These are phyloP conservation scores for Metschnikowia santaceciliae DNA, from an alignment of 805 yeast species.

Conservation along the genomic window DNA sequence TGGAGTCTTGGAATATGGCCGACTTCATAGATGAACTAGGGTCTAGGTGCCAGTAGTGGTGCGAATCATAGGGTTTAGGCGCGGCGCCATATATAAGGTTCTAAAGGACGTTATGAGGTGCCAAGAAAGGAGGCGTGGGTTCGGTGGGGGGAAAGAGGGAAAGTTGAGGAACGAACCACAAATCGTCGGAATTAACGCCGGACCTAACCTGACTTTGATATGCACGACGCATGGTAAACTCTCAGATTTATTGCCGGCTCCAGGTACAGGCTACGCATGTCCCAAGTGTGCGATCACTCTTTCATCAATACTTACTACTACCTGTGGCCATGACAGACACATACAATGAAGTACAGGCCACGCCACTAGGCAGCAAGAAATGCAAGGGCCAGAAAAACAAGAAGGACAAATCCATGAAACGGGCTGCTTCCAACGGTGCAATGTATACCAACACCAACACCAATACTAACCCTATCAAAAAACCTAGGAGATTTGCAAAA, in stretches of 20 bases:
- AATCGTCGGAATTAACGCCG: not conserved
- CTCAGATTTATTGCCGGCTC: not conserved
- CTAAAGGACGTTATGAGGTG: not conserved
- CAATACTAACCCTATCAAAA: too few species aligned
- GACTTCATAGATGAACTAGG: constrained; percentile 14
- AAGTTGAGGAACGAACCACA: too few species aligned
- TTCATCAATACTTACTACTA: not conserved
- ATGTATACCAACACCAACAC: too few species aligned
- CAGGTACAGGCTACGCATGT: constrained; percentile 3
- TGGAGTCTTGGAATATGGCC: constrained; percentile 17
- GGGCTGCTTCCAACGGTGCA: too few species aligned
- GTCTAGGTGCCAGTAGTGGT: not conserved
- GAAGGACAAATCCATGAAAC: not conserved
- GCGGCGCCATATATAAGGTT: not conserved
- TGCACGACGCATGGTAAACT: not conserved
- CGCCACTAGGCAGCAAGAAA: constrained; percentile 6
- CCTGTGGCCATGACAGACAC: constrained; percentile 11
- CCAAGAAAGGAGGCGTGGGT: not conserved
- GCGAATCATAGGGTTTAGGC: not conserved
- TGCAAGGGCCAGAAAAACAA: constrained; percentile 5
- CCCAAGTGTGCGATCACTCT: not conserved
- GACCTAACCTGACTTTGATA: not conserved
- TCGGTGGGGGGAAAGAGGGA: too few species aligned
- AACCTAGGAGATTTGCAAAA: too few species aligned
- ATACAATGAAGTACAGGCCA: constrained; percentile 26